Conservation (phyloP, 169 alveolate species). For the Cryptosporidium ubiquitum region DNA sequence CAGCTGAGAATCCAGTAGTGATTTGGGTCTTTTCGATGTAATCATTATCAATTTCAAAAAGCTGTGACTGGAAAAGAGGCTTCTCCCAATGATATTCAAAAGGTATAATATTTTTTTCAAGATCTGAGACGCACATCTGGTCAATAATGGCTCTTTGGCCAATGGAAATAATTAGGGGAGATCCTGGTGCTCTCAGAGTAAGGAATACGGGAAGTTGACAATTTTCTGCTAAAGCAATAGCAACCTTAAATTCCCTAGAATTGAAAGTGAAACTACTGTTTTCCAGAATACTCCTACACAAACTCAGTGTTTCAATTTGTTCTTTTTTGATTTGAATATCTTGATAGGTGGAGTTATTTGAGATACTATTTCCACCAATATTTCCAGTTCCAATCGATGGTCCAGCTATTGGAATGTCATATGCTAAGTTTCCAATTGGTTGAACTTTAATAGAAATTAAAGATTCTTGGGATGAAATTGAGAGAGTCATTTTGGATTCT, state of each 20-base stretch:
- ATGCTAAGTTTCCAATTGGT: conserved; percentile 15
- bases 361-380: neutral
- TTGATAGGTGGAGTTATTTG: conserved; percentile 56
- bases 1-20: conserved; percentile 57
- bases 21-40: conserved; percentile 57
- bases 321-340: conserved; percentile 60
- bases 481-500: conserved; percentile 50
- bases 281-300: conserved; percentile 18
- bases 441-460: conserved; percentile 30
- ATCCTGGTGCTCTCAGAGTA: conserved; percentile 63
- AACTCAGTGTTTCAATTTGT: conserved; percentile 48
- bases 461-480: conserved; percentile 25
- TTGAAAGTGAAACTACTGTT: conserved; percentile 45
- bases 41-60: conserved; percentile 8
- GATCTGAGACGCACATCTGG: conserved; percentile 29
- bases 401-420: neutral
- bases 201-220: conserved; percentile 65
- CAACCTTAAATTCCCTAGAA: conserved; percentile 65
- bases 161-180: conserved; percentile 48
- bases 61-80: conserved; percentile 31
- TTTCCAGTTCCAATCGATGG: neutral
- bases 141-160: conserved; percentile 75
- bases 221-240: conserved; percentile 67
- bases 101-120: neutral
- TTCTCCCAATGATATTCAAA: conserved; percentile 60